A percentile compares a stretch with the other conserved stretches of the same genome.
Conservation (phyloP, 805 yeast genomes). For the Suhomyces kilbournensis region DNA sequence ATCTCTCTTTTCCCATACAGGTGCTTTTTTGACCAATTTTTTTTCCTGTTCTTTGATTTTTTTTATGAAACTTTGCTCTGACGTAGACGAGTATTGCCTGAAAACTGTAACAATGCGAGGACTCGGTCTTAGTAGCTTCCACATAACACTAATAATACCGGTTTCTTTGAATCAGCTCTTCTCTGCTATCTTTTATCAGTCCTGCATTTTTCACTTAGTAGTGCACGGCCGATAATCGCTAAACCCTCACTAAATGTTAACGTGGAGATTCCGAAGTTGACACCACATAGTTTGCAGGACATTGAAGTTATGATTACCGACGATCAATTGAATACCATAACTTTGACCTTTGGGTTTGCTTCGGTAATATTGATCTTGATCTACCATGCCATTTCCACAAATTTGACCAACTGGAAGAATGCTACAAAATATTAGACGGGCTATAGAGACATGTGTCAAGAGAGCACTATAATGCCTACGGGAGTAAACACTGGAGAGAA, state of each 20-base stretch:
- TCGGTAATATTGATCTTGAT: constrained; percentile 69
- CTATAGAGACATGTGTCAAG: background rate
- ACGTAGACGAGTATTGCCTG: background rate
- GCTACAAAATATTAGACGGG: background rate
- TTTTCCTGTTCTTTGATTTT: constrained; percentile 36
- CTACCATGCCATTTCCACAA: constrained; percentile 65
- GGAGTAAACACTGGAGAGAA: background rate
- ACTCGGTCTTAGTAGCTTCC: background rate
- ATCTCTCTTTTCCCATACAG: constrained; percentile 70
- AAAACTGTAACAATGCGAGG: background rate
- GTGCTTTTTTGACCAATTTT: constrained; percentile 20
- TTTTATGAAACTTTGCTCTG: background rate
- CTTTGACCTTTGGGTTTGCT: constrained; percentile 67
- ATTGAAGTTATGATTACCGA: constrained; percentile 68
- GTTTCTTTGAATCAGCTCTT: background rate
- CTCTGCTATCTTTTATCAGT: background rate
- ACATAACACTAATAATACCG: too few relatives aligned
- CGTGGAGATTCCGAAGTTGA: constrained; percentile 1
- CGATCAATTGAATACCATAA: constrained; percentile 70
- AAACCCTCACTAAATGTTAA: background rate
- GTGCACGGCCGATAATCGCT: background rate
- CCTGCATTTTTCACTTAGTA: background rate
- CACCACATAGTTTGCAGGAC: constrained; percentile 1
- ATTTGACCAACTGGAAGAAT: constrained; percentile 22
- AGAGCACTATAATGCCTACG: background rate